phyloP scores from a whole-genome alignment of 352 stramenopile genomes.

The Pythium phragmitis region DNA sequence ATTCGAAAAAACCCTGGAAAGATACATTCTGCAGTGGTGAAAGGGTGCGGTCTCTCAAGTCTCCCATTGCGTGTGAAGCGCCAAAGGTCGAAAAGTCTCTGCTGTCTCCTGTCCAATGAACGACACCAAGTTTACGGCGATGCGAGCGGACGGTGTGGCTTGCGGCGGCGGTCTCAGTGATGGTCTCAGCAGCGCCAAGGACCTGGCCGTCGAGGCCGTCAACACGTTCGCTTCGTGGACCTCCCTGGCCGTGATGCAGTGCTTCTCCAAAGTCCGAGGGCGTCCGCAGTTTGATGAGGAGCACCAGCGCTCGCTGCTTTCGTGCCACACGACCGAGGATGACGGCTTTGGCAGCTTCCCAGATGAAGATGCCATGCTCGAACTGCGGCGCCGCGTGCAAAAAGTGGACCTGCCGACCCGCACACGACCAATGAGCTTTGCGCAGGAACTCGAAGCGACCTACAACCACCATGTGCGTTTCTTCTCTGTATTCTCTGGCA shows the following conservation, averaged over 20 bases:
- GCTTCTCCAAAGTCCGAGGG: constrained; percentile 47
- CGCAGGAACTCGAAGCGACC: constrained; percentile 28
- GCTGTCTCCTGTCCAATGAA: constrained; percentile 27
- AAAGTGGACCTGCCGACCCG: constrained; percentile 32
- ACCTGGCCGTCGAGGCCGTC: constrained; percentile 21
- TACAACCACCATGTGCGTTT: constrained; percentile 31
- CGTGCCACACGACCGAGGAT: constrained; percentile 44
- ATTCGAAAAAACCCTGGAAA: constrained; percentile 6
- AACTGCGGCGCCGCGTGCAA: constrained; percentile 66
- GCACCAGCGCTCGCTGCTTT: constrained; percentile 66
- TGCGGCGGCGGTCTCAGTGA: constrained; percentile 15
- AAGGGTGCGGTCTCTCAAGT: not conserved
- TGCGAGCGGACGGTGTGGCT: constrained; percentile 25
- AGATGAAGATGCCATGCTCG: constrained; percentile 61
- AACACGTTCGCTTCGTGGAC: constrained; percentile 21
- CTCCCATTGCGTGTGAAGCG: not conserved
- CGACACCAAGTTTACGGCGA: constrained; percentile 33
- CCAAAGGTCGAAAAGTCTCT: not conserved
- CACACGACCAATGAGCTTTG: constrained; percentile 29
- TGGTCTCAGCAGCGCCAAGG: constrained; percentile 24
- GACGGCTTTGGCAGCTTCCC: constrained; percentile 34
- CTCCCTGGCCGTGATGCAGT: constrained; percentile 42
- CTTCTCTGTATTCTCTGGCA: not conserved
- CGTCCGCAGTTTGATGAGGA: constrained; percentile 71
- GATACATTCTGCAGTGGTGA: not conserved